Evolutionary conservation across 352 stramenopile genomes (phyloP), one percentile per base, ranked within the genome.

Genomic region (Phytophthora melonis): DNA sequence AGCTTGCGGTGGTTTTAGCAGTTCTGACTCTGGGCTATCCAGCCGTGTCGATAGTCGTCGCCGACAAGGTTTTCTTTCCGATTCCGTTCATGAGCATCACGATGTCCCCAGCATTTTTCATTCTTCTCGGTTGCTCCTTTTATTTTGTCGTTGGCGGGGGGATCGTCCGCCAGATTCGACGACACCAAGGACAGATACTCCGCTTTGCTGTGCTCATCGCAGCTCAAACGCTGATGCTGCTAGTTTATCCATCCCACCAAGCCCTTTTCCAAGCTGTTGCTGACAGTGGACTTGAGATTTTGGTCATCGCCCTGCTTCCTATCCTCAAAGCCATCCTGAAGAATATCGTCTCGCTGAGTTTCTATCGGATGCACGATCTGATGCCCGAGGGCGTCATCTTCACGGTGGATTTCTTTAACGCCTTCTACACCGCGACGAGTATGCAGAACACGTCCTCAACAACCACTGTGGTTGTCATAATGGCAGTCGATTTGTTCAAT

Each of bases 361-460:
- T 59, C 23, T 18, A 19, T 19, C 39, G 63, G n/a, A 62, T 67
- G 23, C 36, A 75, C 1, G 72, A 75, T 25, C 25, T 69, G n/a
- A 64, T 75, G 23, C 72, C 72, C 1, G 57, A 67, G 13, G 34
- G 58, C 2, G 72, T 71, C n/a, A 75, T 72, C 25, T 75, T 78
- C 55, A 72, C 25, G 3, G 61, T 75, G 5, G 66, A 70, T 39
- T 70, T 65, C 30, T 74, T 69, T 34, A 77, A 80, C 32, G 56
- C 64, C 1, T 30, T 77, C 8, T 77, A 74, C 57, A 23, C 77
- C 27, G 66, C 69, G 14, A 68, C 64, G 2, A 64, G 62, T n/a
- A 75, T 75, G 68, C 55, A 75, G n/a, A 66, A 23, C 3, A 32
- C 63, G 6, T 69, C 63, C 2, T 72, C 69, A 3, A 65, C 23